phyloP scores from a whole-genome alignment of 2,329 filamentous ascomycete genomes.

The Sclerotinia subarctica region DNA sequence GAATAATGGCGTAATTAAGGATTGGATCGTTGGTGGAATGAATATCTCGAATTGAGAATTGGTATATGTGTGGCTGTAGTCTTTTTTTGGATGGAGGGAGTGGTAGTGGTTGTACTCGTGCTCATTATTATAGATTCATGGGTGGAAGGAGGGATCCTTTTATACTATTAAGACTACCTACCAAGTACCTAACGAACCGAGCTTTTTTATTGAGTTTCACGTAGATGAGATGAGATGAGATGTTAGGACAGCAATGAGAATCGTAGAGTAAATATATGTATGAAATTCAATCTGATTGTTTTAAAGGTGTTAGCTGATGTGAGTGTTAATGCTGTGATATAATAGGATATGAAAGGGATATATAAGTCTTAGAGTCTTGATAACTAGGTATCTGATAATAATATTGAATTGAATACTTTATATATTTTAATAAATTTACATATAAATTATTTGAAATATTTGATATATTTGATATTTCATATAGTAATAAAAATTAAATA shows the following conservation, averaged over 20 bases:
- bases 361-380: too few relatives aligned
- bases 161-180: slow-evolving; percentile 3
- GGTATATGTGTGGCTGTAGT: neutral
- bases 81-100: neutral
- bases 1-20: slow-evolving; percentile 12
- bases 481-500: too few relatives aligned
- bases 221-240: neutral
- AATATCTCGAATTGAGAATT: slow-evolving; percentile 1
- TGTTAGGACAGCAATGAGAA: neutral
- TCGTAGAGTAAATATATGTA: neutral
- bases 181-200: neutral
- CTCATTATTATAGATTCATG: neutral
- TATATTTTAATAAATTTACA: too few relatives aligned
- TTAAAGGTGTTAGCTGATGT: neutral
- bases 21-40: slow-evolving; percentile 11
- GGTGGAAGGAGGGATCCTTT: neutral
- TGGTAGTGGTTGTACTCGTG: neutral
- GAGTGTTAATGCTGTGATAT: neutral
- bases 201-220: neutral
- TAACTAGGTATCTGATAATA: too few relatives aligned
- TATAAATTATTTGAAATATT: too few relatives aligned
- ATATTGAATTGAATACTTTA: too few relatives aligned
- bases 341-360: too few relatives aligned
- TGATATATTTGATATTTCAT: too few relatives aligned
- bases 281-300: neutral